Conservation (phyloP, 2,329 filamentous ascomycete genomes). For the Xylariales sp. region DNA sequence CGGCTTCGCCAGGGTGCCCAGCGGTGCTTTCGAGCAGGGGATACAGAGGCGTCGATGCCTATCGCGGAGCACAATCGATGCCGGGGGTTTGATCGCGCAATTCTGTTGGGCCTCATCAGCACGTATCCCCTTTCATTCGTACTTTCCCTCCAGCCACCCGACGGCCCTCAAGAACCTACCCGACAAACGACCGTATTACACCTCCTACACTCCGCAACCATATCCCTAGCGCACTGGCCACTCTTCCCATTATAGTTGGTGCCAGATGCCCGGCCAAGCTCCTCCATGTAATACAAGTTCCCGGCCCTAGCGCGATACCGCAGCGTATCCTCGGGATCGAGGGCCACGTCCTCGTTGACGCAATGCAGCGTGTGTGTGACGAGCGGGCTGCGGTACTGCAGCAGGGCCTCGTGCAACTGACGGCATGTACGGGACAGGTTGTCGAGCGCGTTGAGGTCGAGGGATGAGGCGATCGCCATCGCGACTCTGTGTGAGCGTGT, state of each 20-base stretch:
- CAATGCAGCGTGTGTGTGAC: constrained; percentile 75
- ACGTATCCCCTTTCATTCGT: too few species aligned
- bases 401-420: constrained; percentile 69
- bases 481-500: constrained; percentile 56
- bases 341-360: constrained; percentile 59
- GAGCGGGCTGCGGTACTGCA: constrained; percentile 73
- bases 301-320: constrained; percentile 53
- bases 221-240: constrained; percentile 76
- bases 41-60: constrained; percentile 79
- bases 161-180: constrained; percentile 58
- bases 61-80: constrained; percentile 59
- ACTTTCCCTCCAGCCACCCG: too few species aligned
- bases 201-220: constrained; percentile 77
- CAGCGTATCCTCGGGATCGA: constrained; percentile 52
- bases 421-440: constrained; percentile 78
- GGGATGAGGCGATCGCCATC: constrained; percentile 65
- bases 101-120: constrained; percentile 55
- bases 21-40: constrained; percentile 67
- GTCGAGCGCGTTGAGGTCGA: constrained; percentile 86
- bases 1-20: constrained; percentile 49
- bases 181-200: constrained; percentile 77
- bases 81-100: constrained; percentile 79
- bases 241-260: constrained; percentile 60
- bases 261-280: constrained; percentile 39
- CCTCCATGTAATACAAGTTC: constrained; percentile 57